Evolutionary conservation across 73 alveolate genomes (phyloP), one percentile per base, ranked within the genome.

Genomic region (Blepharisma japonicum): DNA sequence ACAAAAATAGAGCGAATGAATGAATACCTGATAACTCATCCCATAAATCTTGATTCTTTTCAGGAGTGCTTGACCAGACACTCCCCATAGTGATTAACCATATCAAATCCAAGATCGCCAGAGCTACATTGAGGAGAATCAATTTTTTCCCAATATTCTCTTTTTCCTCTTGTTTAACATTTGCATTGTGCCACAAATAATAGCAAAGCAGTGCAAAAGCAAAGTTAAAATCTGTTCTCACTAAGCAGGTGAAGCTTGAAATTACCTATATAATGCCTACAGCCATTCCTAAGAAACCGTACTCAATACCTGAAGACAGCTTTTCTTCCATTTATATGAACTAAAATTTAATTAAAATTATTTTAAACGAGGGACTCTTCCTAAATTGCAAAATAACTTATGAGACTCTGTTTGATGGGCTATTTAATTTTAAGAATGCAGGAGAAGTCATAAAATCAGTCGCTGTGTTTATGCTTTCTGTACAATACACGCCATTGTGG

Each of bases 171-270:
- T 53, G 27, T 53, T 53, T 53, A 61, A 14, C 74, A 14, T 61
- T 61, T 20, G 74, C 74, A 8, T n/a, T 14, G 47, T 61, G 23
- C 74, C 74, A 70, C 42, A 70, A n/a, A 5, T 70, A 70, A 70
- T 70, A 70, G 46, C 80, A 70, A 18, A 70, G 61, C 18, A 70
- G 61, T 3, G 80, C 81, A 25, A 70, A 70, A 25, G 68, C 80
- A 45, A 70, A 70, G 45, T 70, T 70, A 45, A 70, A 70, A 45
- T 70, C 80, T n/a, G 80, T 70, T 45, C 80, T 70, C 56, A 70
- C 80, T 45, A 70, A 61, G 23, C 74, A 61, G 14, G 74, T 25
- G 23, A 61, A 61, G 47, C 74, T 61, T 14, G 74, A 61, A 25
- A 61, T 61, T 25, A 14, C 74, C 74, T 61, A 61, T 25, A 18